phyloP scores from a whole-genome alignment of 2,329 filamentous ascomycete genomes.

The Sclerotinia sclerotiorum region DNA sequence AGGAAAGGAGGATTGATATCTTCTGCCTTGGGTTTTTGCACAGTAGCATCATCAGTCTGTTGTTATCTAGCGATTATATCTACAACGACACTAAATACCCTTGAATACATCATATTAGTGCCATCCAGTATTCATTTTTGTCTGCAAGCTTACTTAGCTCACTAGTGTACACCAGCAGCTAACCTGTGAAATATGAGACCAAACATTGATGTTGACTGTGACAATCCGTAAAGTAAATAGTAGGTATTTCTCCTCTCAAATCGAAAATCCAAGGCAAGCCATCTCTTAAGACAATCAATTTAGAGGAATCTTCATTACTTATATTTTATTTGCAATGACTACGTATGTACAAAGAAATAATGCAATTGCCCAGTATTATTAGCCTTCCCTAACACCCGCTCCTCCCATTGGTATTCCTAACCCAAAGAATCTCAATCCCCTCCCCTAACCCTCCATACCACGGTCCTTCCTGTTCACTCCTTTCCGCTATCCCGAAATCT shows the following conservation, averaged over 20 bases:
- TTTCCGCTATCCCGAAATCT: constrained; percentile 45
- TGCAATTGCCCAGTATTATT: not conserved
- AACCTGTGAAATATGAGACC: not conserved
- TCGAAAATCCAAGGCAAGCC: not conserved
- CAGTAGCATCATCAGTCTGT: not conserved
- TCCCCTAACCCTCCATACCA: constrained; percentile 51
- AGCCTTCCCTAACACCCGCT: not conserved
- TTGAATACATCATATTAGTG: not conserved
- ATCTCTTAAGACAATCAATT: not conserved
- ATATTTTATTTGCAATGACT: not conserved
- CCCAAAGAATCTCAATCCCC: constrained; percentile 18
- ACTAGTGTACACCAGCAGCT: not conserved
- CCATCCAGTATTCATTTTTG: not conserved
- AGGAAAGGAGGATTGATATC: not conserved
- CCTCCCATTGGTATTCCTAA: not conserved
- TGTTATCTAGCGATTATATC: not conserved
- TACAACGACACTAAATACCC: not conserved
- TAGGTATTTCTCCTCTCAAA: not conserved
- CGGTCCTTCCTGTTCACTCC: constrained; percentile 55
- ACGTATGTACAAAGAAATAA: not conserved
- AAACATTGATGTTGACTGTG: not conserved
- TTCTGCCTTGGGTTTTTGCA: no score
- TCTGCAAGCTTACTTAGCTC: not conserved
- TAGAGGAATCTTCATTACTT: no score
- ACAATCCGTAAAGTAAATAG: not conserved